Evolutionary conservation across 805 yeast genomes (phyloP).

Genomic region (Teunomyces funiuensis): DNA sequence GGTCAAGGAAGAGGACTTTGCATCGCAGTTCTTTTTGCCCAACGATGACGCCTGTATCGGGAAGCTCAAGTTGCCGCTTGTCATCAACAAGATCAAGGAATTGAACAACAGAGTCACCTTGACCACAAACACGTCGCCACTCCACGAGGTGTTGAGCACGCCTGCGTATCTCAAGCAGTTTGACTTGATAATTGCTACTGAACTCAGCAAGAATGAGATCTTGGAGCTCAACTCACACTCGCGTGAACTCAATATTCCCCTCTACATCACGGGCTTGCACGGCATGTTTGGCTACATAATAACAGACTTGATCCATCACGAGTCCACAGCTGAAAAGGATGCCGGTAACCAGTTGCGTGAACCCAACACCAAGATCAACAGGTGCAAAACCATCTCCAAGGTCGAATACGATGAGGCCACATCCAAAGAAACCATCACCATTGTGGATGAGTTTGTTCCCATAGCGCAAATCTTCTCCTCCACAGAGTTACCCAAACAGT

Average conservation of each 20-base stretch:
- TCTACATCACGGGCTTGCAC: slow-evolving; percentile 66
- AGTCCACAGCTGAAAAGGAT: slow-evolving; percentile 52
- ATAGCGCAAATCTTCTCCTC: slow-evolving; percentile 34
- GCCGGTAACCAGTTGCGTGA: slow-evolving; percentile 43
- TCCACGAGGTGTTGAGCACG: slow-evolving; percentile 18
- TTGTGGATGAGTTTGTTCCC: slow-evolving; percentile 37
- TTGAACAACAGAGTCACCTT: slow-evolving; percentile 79
- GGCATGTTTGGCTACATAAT: slow-evolving; percentile 85
- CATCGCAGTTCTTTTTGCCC: slow-evolving; percentile 71
- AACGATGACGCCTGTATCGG: slow-evolving; percentile 57
- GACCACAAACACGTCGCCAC: slow-evolving; percentile 35
- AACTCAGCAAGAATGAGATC: slow-evolving; percentile 45
- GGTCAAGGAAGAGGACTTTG: slow-evolving; percentile 62
- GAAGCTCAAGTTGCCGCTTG: slow-evolving; percentile 50
- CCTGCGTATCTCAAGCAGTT: slow-evolving; percentile 50
- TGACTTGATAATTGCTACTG: slow-evolving; percentile 76
- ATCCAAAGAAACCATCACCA: slow-evolving; percentile 44
- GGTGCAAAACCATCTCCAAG: slow-evolving; percentile 31
- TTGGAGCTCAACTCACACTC: slow-evolving; percentile 52
- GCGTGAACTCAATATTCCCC: slow-evolving; percentile 57
- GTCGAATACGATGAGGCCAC: slow-evolving; percentile 32
- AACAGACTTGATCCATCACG: slow-evolving; percentile 71
- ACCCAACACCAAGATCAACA: slow-evolving; percentile 52
- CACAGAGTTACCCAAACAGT: slow-evolving; percentile 40
- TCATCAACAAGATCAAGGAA: slow-evolving; percentile 57